Evolutionary conservation across 176 grass and related monocot genomes (phyloP), one percentile per base, ranked within the genome.

Genomic region (Calamus simplicifolius): DNA sequence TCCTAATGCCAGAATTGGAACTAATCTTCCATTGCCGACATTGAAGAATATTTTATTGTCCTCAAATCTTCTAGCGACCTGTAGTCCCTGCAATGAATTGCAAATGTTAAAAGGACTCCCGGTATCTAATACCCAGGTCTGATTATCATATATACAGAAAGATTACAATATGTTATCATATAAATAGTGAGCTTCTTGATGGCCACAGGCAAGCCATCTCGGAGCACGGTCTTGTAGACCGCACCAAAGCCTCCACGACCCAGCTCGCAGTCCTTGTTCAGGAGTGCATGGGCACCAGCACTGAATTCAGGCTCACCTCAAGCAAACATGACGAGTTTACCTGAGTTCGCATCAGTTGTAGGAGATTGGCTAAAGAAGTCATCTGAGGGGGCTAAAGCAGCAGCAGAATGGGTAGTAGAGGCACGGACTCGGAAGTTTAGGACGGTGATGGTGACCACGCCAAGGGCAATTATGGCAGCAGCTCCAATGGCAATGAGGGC

Each of bases 141-240:
- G n/a, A n/a, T n/a, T n/a, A n/a, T n/a, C n/a, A n/a, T n/a, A n/a
- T n/a, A n/a, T n/a, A n/a, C n/a, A n/a, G n/a, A n/a, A n/a, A n/a
- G n/a, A n/a, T n/a, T n/a, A n/a, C n/a, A n/a, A n/a, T n/a, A n/a
- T n/a, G n/a, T n/a, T n/a, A n/a, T n/a, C n/a, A n/a, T n/a, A n/a
- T n/a, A 98, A 63, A 98, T 88, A 2, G 88, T 98, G 73, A 98
- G 79, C 61, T 98, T 98, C 70, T 98, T 98, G 62, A 98, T 98
- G 54, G 94, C 94, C 73, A 98, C 68, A 25, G 88, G 79, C 50
- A 80, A 76, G 50, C 94, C 94, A 76, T 98, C 85, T 58, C 62
- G 85, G 25, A 93, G 77, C 73, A 79, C 77, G 58, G 88, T 80
- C 76, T 89, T 85, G 67, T 98, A 98, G 19, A 98, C 94, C 19